Percentiles rank a stretch among this genome's conserved stretches.
Conservation (phyloP, 2,329 filamentous ascomycete genomes). For the Bimuria novae-zelandiae region DNA sequence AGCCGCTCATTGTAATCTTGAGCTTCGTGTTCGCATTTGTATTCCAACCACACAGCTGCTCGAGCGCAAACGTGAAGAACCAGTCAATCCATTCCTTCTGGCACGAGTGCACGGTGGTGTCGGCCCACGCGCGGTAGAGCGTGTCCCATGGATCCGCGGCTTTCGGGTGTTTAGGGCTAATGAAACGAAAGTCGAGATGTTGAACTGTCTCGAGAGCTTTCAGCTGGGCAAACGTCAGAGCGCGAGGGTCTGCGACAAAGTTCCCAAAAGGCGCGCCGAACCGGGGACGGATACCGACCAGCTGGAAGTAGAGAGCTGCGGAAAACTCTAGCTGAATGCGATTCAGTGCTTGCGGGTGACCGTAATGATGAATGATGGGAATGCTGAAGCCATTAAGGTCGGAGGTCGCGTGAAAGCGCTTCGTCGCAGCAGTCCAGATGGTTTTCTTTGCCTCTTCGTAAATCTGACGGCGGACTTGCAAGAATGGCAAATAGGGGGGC, state of each 20-base stretch:
- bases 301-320: slow-evolving; percentile 14
- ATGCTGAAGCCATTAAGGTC: background rate
- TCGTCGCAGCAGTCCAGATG: slow-evolving; percentile 6
- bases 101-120: slow-evolving; percentile 12
- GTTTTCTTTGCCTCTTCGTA: background rate
- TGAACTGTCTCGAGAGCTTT: slow-evolving; percentile 2
- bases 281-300: slow-evolving; percentile 8
- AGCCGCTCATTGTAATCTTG: slow-evolving; percentile 14
- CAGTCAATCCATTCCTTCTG: slow-evolving; percentile 23
- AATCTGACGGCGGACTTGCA: slow-evolving; percentile 1
- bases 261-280: background rate
- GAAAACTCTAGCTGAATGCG: slow-evolving; percentile 19
- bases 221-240: background rate
- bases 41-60: background rate
- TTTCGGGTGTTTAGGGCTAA: slow-evolving; percentile 19
- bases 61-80: slow-evolving; percentile 15
- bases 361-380: background rate
- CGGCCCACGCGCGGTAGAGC: background rate
- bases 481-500: background rate
- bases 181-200: slow-evolving; percentile 24
- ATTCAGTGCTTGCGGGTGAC: slow-evolving; percentile 8
- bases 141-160: slow-evolving; percentile 19
- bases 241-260: background rate
- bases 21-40: too few relatives aligned
- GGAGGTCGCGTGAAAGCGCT: slow-evolving; percentile 11